These are phyloP conservation scores for Zancudomyces culisetae DNA, from an alignment of 371 early-diverging fungal genomes.

Conservation along the genomic window DNA sequence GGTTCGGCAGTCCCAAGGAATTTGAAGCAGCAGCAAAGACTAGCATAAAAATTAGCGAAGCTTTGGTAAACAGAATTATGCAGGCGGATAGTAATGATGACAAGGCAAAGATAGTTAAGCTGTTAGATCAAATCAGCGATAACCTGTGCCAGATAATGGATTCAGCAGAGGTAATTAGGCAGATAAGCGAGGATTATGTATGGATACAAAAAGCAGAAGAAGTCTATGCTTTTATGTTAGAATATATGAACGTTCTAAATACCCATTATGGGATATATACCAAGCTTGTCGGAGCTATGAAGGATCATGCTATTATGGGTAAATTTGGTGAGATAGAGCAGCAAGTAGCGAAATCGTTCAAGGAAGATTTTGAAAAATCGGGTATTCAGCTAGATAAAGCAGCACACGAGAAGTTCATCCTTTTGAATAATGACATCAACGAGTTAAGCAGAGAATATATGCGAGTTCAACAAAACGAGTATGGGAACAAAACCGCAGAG, in stretches of 20 bases:
- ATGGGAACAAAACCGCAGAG: not conserved
- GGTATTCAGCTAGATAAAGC: slow-evolving; percentile 66
- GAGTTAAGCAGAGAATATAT: slow-evolving; percentile 56
- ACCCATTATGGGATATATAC: slow-evolving; percentile 64
- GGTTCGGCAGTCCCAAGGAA: slow-evolving; percentile 19
- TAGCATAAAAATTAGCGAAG: slow-evolving; percentile 13
- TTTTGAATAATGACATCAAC: slow-evolving; percentile 61
- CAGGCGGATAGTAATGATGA: slow-evolving; percentile 17
- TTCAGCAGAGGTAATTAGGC: slow-evolving; percentile 77
- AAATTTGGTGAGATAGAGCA: slow-evolving; percentile 45
- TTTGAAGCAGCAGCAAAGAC: slow-evolving; percentile 12
- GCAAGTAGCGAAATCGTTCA: slow-evolving; percentile 59
- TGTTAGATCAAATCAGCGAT: slow-evolving; percentile 78
- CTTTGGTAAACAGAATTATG: slow-evolving; percentile 16
- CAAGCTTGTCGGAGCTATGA: slow-evolving; percentile 40
- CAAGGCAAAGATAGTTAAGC: slow-evolving; percentile 50
- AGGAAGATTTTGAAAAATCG: slow-evolving; percentile 82
- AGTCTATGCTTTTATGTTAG: slow-evolving; percentile 51
- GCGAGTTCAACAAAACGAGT: slow-evolving; percentile 12
- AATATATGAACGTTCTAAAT: slow-evolving; percentile 81
- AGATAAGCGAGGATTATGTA: slow-evolving; percentile 57
- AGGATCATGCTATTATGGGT: slow-evolving; percentile 30
- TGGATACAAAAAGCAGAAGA: slow-evolving; percentile 58
- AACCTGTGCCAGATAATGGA: slow-evolving; percentile 79
- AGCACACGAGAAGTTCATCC: slow-evolving; percentile 52